A percentile compares a stretch with the other conserved stretches of the same genome.
Evolutionary conservation across 345 rosid genomes (phyloP).

Genomic region (Anastatica hierochuntica): DNA sequence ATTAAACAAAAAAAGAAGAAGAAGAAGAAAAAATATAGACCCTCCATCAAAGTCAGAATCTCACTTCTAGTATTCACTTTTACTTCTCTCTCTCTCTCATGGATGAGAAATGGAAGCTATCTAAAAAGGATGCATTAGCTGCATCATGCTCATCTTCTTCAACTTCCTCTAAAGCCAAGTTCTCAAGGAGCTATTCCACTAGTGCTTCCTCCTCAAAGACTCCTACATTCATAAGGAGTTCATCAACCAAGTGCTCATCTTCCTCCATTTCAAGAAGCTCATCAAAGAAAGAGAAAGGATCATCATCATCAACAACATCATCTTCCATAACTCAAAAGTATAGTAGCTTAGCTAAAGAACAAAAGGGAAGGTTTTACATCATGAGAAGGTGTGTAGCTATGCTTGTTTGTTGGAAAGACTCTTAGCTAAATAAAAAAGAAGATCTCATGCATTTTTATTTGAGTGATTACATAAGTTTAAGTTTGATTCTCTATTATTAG

Average conservation of each 20-base stretch:
- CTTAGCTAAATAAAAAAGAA: slow-evolving; percentile 18
- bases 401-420: slow-evolving; percentile 97
- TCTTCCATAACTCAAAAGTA: slow-evolving; percentile 58
- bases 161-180: slow-evolving; percentile 35
- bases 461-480: slow-evolving; percentile 18
- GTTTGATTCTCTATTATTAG: too few relatives aligned
- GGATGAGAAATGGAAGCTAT: slow-evolving; percentile 72
- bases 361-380: slow-evolving; percentile 87
- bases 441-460: slow-evolving; percentile 11
- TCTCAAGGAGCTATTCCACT: slow-evolving; percentile 59
- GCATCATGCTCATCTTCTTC: slow-evolving; percentile 23
- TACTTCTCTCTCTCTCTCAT: slow-evolving; percentile 25
- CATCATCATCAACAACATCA: neutral
- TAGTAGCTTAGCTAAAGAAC: slow-evolving; percentile 84
- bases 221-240: slow-evolving; percentile 1
- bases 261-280: slow-evolving; percentile 39
- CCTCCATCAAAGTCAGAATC: slow-evolving; percentile 7
- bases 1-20: too few relatives aligned
- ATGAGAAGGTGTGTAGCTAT: slow-evolving; percentile 97
- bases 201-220: slow-evolving; percentile 52
- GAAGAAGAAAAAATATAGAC: neutral
- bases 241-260: slow-evolving; percentile 41
- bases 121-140: slow-evolving; percentile 41
- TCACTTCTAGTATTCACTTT: too few relatives aligned
- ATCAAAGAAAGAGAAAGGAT: slow-evolving; percentile 56